Conservation (phyloP, 2,329 filamentous ascomycete species). For the Fusarium nanum region DNA sequence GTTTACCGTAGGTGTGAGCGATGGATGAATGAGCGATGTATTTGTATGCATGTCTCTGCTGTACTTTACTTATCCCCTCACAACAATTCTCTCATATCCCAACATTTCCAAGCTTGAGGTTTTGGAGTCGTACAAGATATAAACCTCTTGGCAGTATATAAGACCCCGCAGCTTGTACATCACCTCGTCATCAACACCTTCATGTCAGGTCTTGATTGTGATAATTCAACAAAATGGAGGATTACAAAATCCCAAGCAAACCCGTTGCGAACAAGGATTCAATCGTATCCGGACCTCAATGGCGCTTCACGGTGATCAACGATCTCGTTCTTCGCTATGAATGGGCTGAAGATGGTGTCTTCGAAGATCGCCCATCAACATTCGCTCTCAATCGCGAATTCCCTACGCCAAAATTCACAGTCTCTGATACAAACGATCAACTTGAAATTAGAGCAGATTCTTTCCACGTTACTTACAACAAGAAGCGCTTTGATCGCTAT, state of each 20-base stretch:
- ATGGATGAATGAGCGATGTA: slow-evolving; percentile 1
- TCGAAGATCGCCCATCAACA: slow-evolving; percentile 71
- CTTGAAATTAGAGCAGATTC: slow-evolving; percentile 67
- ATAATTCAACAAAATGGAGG: slow-evolving; percentile 27
- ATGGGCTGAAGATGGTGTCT: slow-evolving; percentile 68
- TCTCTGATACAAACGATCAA: slow-evolving; percentile 57
- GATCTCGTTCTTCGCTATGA: slow-evolving; percentile 70
- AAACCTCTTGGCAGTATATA: neutral
- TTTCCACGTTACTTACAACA: slow-evolving; percentile 69
- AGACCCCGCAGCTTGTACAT: slow-evolving; percentile 9
- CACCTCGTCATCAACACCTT: neutral
- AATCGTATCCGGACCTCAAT: slow-evolving; percentile 51
- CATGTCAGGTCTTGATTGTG: neutral
- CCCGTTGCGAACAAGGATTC: slow-evolving; percentile 34
- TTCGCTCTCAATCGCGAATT: slow-evolving; percentile 68
- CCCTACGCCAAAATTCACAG: slow-evolving; percentile 57
- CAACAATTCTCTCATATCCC: slow-evolving; percentile 11
- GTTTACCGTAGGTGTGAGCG: slow-evolving; percentile 9
- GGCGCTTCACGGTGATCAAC: slow-evolving; percentile 69
- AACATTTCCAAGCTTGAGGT: neutral
- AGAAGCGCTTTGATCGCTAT: slow-evolving; percentile 63
- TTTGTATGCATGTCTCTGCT: neutral
- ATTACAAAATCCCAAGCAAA: slow-evolving; percentile 34
- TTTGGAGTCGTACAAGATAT: neutral
- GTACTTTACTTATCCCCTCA: slow-evolving; percentile 17